A percentile compares a stretch with the other conserved stretches of the same genome.
These are phyloP conservation scores for Aspergillus thermomutatus DNA, from an alignment of 2,329 filamentous ascomycete species.

Conservation along the genomic window DNA sequence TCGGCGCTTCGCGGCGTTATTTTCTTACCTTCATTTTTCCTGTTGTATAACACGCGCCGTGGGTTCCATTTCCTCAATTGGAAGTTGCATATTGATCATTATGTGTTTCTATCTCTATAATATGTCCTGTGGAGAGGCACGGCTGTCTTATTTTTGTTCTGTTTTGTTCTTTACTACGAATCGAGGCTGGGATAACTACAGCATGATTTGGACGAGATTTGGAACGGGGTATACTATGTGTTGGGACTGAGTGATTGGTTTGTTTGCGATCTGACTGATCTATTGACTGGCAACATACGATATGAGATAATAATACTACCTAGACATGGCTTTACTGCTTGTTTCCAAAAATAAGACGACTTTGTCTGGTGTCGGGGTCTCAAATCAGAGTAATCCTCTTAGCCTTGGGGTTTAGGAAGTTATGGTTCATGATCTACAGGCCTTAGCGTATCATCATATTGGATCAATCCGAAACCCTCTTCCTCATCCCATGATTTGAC, in stretches of 20 bases:
- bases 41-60: neutral
- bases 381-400: neutral
- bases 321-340: neutral
- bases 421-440: neutral
- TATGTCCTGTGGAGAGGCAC: neutral
- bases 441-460: neutral
- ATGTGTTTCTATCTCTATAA: neutral
- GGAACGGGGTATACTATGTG: neutral
- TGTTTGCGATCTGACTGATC: neutral
- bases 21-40: constrained; percentile 13
- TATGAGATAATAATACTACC: neutral
- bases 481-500: too few species aligned
- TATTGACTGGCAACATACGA: neutral
- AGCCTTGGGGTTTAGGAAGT: neutral
- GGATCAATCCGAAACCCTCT: neutral
- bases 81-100: neutral
- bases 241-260: neutral
- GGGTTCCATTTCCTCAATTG: neutral
- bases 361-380: too few species aligned
- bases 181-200: neutral
- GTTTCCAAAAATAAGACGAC: neutral
- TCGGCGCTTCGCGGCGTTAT: constrained; percentile 23
- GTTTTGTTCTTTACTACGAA: neutral
- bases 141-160: neutral
- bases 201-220: neutral